Evolutionary conservation across 257 asterid species (phyloP), one percentile per base, ranked within the genome.

Genomic region (Penstemon barbatus): DNA sequence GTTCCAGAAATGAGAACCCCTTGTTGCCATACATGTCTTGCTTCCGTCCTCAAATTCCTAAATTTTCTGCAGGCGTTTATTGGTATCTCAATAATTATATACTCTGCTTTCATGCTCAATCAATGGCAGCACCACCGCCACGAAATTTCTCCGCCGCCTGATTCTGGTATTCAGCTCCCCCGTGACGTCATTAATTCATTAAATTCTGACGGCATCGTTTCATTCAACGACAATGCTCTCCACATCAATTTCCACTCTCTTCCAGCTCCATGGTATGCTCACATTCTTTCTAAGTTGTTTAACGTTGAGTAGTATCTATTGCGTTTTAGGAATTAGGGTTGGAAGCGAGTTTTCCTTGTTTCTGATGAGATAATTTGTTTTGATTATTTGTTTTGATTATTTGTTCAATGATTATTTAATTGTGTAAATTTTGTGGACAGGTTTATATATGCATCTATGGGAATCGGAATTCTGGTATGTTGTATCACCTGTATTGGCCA

Each of bases 371-470:
- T 15, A 39, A 61, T 46, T 57, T 55, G 71, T 52, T 38, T 66
- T n/a, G n/a, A n/a, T n/a, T n/a, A n/a, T n/a, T n/a, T n/a, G n/a
- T n/a, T n/a, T 56, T 58, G 33, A 59, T 69, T n/a, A 5, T 2
- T 55, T 49, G 45, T 4, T 39, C 41, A 38, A 13, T 56, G 43
- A 15, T 72, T n/a, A 38, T 60, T 54, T 66, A 8, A 43, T 5
- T 68, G 11, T 70, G 36, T 75, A 3, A 7, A 25, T 65, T 65
- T 38, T 13, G 48, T 80, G 57, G 78, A 72, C 88, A 91, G 96
- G 97, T 89, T 91, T 71, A 83, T 88, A 43, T 87, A 87, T 81
- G 90, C 90, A 45, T 80, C 83, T 75, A 70, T 91, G 90, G 96
- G 82, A 49, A 68, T 83, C 38, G 97, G 97, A 50, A 67, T 89